Conservation (phyloP, 768 basidiomycete species). For the Auriscalpium microsporum region DNA sequence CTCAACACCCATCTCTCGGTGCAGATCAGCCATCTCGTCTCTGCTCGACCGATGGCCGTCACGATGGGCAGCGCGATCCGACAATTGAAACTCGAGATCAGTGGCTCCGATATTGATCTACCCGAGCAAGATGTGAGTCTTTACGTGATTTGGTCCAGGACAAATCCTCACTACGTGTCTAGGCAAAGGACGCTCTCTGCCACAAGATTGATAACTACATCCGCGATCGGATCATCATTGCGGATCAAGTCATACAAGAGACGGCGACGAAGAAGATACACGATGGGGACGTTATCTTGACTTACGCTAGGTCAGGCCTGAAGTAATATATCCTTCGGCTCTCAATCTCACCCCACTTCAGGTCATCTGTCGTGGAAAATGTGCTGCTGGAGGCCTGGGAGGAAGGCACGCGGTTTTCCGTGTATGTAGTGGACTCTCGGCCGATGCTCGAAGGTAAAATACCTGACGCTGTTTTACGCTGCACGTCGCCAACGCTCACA, state of each 20-base stretch:
- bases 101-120: constrained; percentile 83
- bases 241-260: constrained; percentile 88
- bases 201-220: constrained; percentile 89
- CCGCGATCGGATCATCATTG: constrained; percentile 85
- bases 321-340: not conserved
- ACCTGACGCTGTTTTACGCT: constrained; percentile 1
- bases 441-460: constrained; percentile 80
- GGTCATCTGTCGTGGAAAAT: constrained; percentile 92
- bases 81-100: constrained; percentile 93
- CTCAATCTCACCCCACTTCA: constrained; percentile 22
- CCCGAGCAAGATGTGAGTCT: constrained; percentile 84
- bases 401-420: constrained; percentile 73
- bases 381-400: constrained; percentile 71
- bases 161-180: not conserved
- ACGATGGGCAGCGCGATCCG: constrained; percentile 94
- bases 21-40: constrained; percentile 85
- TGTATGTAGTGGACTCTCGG: constrained; percentile 90
- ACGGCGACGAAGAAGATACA: constrained; percentile 90
- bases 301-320: constrained; percentile 69
- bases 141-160: no score
- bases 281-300: constrained; percentile 85
- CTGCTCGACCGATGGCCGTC: constrained; percentile 83
- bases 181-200: constrained; percentile 86
- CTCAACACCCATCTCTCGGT: constrained; percentile 88
- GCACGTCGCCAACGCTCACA: not conserved